Evolutionary conservation across 108 stramenopile genomes (phyloP).

Genomic region (Parietichytrium sp.): DNA sequence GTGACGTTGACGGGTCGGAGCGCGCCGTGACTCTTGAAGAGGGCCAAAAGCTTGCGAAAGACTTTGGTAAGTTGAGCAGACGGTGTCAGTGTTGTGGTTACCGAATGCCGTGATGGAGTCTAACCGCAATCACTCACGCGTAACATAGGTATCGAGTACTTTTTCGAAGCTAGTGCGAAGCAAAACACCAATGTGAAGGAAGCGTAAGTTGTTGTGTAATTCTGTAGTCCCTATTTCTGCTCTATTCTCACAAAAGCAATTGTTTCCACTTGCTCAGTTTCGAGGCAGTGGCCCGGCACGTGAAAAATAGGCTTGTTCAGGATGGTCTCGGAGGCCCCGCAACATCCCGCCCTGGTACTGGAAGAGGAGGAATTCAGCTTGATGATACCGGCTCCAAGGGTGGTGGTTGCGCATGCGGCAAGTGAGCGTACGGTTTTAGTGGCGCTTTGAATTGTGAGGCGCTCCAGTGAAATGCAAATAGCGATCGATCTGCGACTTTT

Average conservation of each 20-base stretch:
- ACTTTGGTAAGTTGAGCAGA: too few species aligned
- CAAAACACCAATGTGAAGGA: slow-evolving; percentile 49
- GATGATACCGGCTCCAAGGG: not conserved
- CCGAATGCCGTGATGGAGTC: not conserved
- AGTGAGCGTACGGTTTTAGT: not conserved
- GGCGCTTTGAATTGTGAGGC: too few species aligned
- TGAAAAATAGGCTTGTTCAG: slow-evolving; percentile 15
- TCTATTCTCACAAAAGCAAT: too few species aligned
- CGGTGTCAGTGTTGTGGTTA: not conserved
- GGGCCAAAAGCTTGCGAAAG: slow-evolving; percentile 89
- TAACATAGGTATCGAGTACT: not conserved
- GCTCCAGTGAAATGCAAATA: too few species aligned
- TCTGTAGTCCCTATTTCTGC: too few species aligned
- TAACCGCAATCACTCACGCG: not conserved
- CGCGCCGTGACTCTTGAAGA: slow-evolving; percentile 82
- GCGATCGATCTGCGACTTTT: too few species aligned
- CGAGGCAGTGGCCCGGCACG: slow-evolving; percentile 34
- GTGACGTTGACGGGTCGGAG: slow-evolving; percentile 64
- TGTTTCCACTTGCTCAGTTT: too few species aligned
- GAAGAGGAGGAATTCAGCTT: slow-evolving; percentile 5
- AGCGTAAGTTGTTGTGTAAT: too few species aligned
- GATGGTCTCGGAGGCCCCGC: slow-evolving; percentile 6
- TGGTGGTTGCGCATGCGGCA: slow-evolving; percentile 30
- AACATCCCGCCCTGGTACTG: not conserved
- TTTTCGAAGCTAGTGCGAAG: slow-evolving; percentile 50